phyloP scores from a whole-genome alignment of 148 eudicot genomes.

The Rhododendron ovatum region DNA sequence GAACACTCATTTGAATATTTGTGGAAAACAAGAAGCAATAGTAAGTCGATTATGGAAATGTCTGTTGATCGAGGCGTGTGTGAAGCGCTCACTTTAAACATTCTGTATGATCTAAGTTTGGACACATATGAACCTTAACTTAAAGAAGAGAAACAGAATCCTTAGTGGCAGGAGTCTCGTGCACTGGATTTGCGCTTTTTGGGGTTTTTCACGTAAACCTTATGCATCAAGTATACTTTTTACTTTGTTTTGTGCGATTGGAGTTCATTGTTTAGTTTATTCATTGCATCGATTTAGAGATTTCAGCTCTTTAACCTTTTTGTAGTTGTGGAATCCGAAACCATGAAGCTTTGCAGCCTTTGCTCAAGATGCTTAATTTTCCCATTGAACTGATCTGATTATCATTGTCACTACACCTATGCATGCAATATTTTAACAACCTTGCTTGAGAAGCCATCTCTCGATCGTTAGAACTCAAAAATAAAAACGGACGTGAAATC shows the following conservation, averaged over 20 bases:
- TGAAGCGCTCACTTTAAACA: neutral
- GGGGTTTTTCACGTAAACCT: no score
- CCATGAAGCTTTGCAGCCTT: neutral
- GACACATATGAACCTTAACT: neutral
- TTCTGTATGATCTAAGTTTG: neutral
- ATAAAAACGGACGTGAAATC: neutral
- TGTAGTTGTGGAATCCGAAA: neutral
- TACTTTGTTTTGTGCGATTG: no score
- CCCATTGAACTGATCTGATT: neutral
- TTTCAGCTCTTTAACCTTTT: neutral
- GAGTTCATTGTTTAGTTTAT: no score
- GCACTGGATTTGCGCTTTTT: no score
- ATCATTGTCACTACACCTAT: neutral
- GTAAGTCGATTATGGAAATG: neutral
- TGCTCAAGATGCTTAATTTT: neutral
- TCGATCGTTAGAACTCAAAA: neutral
- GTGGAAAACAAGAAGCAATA: neutral
- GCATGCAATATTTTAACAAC: neutral
- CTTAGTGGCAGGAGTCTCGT: no score
- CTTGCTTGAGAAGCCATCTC: neutral
- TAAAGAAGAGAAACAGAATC: neutral
- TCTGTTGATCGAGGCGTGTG: neutral
- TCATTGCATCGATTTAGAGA: no score
- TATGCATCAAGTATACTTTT: no score
- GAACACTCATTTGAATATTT: neutral